phyloP scores from a whole-genome alignment of 768 basidiomycete genomes.

The Boletellus ananas region DNA sequence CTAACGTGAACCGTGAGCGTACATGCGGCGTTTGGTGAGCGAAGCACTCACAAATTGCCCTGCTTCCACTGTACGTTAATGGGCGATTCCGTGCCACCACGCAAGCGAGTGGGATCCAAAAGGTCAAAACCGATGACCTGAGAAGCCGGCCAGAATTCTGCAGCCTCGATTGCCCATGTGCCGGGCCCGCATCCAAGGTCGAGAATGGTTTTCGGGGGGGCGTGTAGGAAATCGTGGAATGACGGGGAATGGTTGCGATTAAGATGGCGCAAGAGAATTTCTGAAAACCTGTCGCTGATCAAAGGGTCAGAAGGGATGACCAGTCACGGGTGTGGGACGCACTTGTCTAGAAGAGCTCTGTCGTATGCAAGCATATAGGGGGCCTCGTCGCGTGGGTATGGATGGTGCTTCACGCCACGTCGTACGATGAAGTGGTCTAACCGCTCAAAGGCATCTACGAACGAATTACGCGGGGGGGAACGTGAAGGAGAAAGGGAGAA shows the following conservation, averaged over 20 bases:
- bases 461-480: conserved; percentile 6
- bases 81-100: conserved; percentile 37
- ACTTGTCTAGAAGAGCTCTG: conserved; percentile 56
- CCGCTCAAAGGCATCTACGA: conserved; percentile 20
- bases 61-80: conserved; percentile 46
- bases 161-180: conserved; percentile 62
- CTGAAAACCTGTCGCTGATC: conserved; percentile 57
- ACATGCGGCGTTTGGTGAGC: neutral
- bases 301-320: conserved; percentile 8
- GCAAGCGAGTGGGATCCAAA: conserved; percentile 34
- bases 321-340: conserved; percentile 19
- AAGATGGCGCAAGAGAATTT: conserved; percentile 52
- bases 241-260: conserved; percentile 51
- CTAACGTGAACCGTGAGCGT: conserved; percentile 32
- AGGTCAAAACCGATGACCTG: conserved; percentile 66
- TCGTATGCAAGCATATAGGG: conserved; percentile 71
- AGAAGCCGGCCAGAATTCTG: conserved; percentile 56
- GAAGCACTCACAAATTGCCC: conserved; percentile 61
- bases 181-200: conserved; percentile 78
- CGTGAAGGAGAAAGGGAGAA: neutral
- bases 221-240: conserved; percentile 50
- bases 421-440: conserved; percentile 23
- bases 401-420: conserved; percentile 49
- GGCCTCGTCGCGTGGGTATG: conserved; percentile 43
- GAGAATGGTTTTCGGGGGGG: conserved; percentile 53